Evolutionary conservation across 2,329 filamentous ascomycete genomes (phyloP), one percentile per base, ranked within the genome.

Genomic region (Cladosporium velox): DNA sequence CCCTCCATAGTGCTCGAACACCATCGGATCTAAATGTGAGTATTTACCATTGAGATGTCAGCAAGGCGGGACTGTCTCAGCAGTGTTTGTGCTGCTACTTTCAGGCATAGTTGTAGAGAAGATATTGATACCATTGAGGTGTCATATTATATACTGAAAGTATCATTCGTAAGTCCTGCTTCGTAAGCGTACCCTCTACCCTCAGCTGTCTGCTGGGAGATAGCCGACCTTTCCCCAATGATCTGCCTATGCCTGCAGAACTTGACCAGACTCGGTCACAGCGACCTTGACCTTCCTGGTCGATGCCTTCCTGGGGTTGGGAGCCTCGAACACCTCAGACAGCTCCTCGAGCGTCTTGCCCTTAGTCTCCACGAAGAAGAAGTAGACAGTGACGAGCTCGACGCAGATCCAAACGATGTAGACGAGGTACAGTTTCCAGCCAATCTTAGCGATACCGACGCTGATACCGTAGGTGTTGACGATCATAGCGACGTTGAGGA

Each of bases 341-440:
- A 91, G 90, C 77, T 91, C 89, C 77, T 91, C 90, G 0, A 91
- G 83, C 1, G 85, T 85, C 76, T 81, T 80, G 75, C 88, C 86
- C 81, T 91, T 91, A 2, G 80, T 82, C 70, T 82, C 79, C 26
- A 79, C 74, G 69, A 78, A 79, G 69, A 72, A 71, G 65, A 73
- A 70, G 65, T 75, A 75, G 35, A 65, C 44, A 15, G 71, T 59
- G 12, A 72, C 69, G 11, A 76, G 64, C 68, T 77, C 75, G 24
- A 73, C 65, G 8, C 68, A 71, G 57, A 76, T 72, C 75, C 76
- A 77, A 26, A 70, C 72, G 59, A 71, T 71, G 47, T 70, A 73
- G 21, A 73, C 70, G 12, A 73, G 61, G 63, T 73, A 73, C 24
- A 71, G 49, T 58, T 71, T 70, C 70, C 70, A 73, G 11, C 71